Evolutionary conservation across 139 green algal genomes (phyloP).

Genomic region (Bryopsis sp.): DNA sequence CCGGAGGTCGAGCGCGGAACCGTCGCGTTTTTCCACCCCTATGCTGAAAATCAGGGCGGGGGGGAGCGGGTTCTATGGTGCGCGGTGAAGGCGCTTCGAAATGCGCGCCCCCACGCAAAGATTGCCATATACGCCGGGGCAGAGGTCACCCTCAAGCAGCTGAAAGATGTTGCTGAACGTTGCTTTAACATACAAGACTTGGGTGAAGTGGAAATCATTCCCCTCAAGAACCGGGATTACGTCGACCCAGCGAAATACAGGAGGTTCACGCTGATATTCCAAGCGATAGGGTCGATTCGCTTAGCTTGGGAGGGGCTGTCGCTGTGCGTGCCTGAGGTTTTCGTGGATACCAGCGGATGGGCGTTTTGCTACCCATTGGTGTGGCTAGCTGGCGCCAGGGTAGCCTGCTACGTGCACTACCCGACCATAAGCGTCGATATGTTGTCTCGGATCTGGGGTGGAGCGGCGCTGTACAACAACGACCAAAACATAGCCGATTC

Average conservation of each 20-base stretch:
- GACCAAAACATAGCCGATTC: conserved; percentile 32
- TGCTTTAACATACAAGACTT: conserved; percentile 58
- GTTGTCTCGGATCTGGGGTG: conserved; percentile 52
- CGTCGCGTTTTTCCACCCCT: conserved; percentile 90
- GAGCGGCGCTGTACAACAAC: conserved; percentile 68
- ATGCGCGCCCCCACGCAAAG: conserved; percentile 16
- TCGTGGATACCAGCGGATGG: conserved; percentile 89
- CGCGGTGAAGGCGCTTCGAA: conserved; percentile 23
- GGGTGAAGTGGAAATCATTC: conserved; percentile 49
- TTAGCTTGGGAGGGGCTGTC: conserved; percentile 61
- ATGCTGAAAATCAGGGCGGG: conserved; percentile 80
- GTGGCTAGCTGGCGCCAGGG: conserved; percentile 40
- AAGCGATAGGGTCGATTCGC: conserved; percentile 57
- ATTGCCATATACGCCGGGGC: conserved; percentile 64
- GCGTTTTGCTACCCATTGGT: conserved; percentile 84
- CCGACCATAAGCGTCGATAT: conserved; percentile 89
- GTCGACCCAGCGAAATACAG: conserved; percentile 62
- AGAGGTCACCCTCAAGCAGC: conserved; percentile 25
- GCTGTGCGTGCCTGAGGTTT: conserved; percentile 61
- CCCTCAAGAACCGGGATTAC: conserved; percentile 32
- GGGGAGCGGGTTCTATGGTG: conserved; percentile 93
- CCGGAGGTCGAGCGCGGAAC: background rate
- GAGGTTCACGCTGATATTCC: conserved; percentile 74
- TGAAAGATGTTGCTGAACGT: conserved; percentile 37
- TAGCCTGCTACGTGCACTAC: conserved; percentile 90